phyloP scores from a whole-genome alignment of 2,329 filamentous ascomycete species.

The Verticillium dahliae region DNA sequence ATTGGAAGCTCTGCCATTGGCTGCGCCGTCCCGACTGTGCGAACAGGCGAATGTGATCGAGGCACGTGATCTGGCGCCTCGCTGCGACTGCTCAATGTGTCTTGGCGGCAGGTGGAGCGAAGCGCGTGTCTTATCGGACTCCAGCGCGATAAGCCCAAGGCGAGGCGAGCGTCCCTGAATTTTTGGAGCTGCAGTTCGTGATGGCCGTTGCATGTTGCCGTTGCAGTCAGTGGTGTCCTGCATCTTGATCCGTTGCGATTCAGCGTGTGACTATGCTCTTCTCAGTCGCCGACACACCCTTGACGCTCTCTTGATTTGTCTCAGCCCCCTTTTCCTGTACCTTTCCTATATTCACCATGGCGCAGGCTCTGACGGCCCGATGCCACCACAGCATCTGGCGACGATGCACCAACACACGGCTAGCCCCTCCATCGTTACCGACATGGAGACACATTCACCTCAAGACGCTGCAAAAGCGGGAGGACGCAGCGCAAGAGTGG shows the following conservation, averaged over 20 bases:
- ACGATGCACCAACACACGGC: conserved; percentile 3
- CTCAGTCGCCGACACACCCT: background rate
- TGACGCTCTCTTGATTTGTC: conserved; percentile 1
- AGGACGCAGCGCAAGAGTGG: conserved; percentile 40
- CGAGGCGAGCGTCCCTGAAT: conserved; percentile 2
- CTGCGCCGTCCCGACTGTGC: conserved; percentile 7
- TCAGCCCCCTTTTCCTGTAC: background rate
- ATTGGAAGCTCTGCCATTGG: conserved; percentile 40
- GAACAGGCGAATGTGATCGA: conserved; percentile 4
- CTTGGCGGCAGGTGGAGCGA: background rate
- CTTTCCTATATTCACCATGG: conserved; percentile 1
- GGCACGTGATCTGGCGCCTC: conserved; percentile 9
- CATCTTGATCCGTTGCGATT: background rate
- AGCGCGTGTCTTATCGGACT: conserved; percentile 1
- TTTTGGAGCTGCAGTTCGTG: conserved; percentile 6
- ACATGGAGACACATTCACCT: conserved; percentile 28
- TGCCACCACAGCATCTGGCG: conserved; percentile 7
- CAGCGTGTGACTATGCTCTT: background rate
- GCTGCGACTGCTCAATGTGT: no score
- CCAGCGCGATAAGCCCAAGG: conserved; percentile 5
- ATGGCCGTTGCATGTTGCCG: background rate
- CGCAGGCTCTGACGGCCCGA: conserved; percentile 6
- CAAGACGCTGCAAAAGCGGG: conserved; percentile 36
- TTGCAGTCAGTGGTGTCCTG: background rate
- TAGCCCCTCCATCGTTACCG: conserved; percentile 7